phyloP scores from a whole-genome alignment of 2,329 filamentous ascomycete genomes.

The Pseudogymnoascus sp. region DNA sequence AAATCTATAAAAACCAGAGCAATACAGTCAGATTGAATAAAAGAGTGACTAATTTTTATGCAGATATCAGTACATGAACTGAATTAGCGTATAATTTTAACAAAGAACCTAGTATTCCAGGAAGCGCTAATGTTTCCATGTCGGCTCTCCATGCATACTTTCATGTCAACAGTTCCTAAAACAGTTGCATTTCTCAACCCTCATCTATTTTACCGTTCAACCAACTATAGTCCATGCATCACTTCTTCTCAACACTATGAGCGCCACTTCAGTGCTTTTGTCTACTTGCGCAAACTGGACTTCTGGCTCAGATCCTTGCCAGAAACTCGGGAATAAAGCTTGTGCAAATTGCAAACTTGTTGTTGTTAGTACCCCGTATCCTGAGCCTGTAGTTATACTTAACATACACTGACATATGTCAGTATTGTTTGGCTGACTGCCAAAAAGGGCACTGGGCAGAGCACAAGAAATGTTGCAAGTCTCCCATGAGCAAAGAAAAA shows the following conservation, averaged over 20 bases:
- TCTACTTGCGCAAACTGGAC: slow-evolving; percentile 12
- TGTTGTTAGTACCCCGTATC: slow-evolving; percentile 5
- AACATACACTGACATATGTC: not conserved
- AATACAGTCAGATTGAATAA: not conserved
- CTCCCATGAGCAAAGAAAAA: slow-evolving; percentile 13
- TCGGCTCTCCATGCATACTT: not conserved
- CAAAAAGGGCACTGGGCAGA: slow-evolving; percentile 16
- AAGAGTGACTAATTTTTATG: not conserved
- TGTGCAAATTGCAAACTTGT: slow-evolving; percentile 10
- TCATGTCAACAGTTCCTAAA: not conserved
- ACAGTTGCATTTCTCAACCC: not conserved
- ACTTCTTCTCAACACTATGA: slow-evolving; percentile 7
- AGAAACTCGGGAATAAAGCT: slow-evolving; percentile 7
- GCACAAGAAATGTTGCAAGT: slow-evolving; percentile 17
- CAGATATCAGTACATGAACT: not conserved
- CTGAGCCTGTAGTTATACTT: not conserved
- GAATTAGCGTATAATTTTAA: not conserved
- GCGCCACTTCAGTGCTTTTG: slow-evolving; percentile 5
- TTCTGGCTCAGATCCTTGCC: not conserved
- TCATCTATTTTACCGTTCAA: not conserved
- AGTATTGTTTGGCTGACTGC: slow-evolving; percentile 15
- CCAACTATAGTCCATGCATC: not conserved
- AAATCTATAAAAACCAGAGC: not conserved
- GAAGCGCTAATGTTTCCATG: not conserved
- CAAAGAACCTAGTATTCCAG: not conserved